A percentile compares a stretch with the other conserved stretches of the same genome.
These are phyloP conservation scores for Coemansia sp. DNA, from an alignment of 192 early-diverging fungal species.

Conservation along the genomic window DNA sequence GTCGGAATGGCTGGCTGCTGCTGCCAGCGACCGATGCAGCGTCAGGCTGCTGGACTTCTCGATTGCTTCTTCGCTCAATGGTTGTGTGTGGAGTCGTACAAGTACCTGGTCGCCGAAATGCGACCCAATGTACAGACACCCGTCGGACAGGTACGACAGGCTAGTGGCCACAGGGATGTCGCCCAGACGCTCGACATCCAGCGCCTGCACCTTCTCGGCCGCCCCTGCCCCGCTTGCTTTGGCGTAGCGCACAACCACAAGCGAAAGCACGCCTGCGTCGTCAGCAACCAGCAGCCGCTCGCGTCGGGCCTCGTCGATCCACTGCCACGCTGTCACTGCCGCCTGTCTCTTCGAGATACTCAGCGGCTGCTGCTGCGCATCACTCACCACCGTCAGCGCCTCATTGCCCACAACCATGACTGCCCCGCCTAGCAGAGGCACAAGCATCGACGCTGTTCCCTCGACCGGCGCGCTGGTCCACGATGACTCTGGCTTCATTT, in stretches of 20 bases:
- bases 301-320: constrained; percentile 54
- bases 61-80: constrained; percentile 18
- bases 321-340: constrained; percentile 58
- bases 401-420: constrained; percentile 36
- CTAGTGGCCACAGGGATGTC: constrained; percentile 57
- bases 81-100: constrained; percentile 58
- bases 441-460: constrained; percentile 11
- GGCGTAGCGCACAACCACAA: constrained; percentile 55
- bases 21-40: neutral
- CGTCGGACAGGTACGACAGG: constrained; percentile 68
- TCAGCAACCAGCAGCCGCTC: constrained; percentile 72
- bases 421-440: constrained; percentile 24
- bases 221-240: constrained; percentile 7
- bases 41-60: neutral
- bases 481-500: constrained; percentile 14
- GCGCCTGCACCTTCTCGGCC: constrained; percentile 24
- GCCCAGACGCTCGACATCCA: constrained; percentile 54
- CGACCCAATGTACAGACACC: constrained; percentile 81
- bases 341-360: constrained; percentile 20
- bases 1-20: neutral
- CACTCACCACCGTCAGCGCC: constrained; percentile 22
- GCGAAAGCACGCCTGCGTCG: constrained; percentile 61
- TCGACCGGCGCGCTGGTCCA: constrained; percentile 34
- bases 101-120: constrained; percentile 83
- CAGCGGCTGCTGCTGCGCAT: neutral